phyloP scores from a whole-genome alignment of 1,139 yeast genomes.

The Meyerozyma smithsonii region DNA sequence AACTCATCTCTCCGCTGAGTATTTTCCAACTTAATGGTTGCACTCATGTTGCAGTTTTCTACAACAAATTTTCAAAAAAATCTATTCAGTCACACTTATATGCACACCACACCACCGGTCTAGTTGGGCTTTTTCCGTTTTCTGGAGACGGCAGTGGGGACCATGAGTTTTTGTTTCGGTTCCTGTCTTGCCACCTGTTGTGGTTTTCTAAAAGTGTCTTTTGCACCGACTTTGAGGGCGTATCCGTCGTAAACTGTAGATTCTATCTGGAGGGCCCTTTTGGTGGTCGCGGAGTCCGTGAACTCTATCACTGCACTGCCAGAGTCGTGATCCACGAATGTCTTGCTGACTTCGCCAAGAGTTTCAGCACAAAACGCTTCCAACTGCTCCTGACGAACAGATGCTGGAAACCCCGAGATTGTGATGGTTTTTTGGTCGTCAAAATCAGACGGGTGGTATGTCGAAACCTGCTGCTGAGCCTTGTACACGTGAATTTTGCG shows the following conservation, averaged over 20 bases:
- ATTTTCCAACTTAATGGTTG: constrained; percentile 41
- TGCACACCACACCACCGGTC: background rate
- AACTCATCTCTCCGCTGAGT: constrained; percentile 93
- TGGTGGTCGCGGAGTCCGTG: background rate
- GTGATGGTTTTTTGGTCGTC: background rate
- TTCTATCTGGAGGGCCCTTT: background rate
- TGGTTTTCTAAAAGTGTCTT: background rate
- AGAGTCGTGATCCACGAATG: background rate
- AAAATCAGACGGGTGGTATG: background rate
- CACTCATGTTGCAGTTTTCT: constrained; percentile 29
- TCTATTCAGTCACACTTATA: background rate
- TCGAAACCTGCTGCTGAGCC: constrained; percentile 15
- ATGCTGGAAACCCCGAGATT: background rate
- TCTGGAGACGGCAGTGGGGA: background rate
- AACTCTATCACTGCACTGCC: background rate
- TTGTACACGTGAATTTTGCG: constrained; percentile 40
- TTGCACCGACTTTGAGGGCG: background rate
- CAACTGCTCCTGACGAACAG: background rate
- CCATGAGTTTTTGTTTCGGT: background rate
- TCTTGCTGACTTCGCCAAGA: background rate
- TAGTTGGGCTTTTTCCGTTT: background rate
- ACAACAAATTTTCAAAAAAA: background rate
- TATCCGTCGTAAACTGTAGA: background rate
- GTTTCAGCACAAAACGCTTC: background rate
- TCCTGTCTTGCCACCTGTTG: background rate